Conservation (phyloP, 805 yeast genomes). For the Lipomyces japonicus region DNA sequence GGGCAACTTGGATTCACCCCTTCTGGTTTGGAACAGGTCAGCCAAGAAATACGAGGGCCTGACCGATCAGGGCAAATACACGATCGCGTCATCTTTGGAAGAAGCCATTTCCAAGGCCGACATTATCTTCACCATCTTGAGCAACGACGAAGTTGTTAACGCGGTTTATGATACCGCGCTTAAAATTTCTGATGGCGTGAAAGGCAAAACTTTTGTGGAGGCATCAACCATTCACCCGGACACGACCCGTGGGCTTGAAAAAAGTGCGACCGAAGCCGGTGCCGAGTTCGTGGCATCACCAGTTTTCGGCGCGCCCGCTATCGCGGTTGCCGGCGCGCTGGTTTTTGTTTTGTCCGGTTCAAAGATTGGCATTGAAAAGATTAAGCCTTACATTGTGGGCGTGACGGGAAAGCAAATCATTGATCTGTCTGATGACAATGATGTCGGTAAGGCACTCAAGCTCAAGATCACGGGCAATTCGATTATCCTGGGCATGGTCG, state of each 20-base stretch:
- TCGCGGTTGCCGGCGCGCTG: slow-evolving; percentile 32
- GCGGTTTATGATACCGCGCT: slow-evolving; percentile 20
- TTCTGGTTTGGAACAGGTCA: slow-evolving; percentile 28
- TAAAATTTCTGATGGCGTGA: slow-evolving; percentile 17
- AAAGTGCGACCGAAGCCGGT: slow-evolving; percentile 22
- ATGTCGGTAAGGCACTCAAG: slow-evolving; percentile 30
- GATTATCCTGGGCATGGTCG: slow-evolving; percentile 33
- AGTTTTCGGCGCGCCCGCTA: slow-evolving; percentile 35
- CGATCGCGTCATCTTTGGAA: slow-evolving; percentile 14
- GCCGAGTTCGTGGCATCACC: slow-evolving; percentile 32
- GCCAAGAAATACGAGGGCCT: slow-evolving; percentile 13
- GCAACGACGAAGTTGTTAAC: slow-evolving; percentile 25
- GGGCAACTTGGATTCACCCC: slow-evolving; percentile 22
- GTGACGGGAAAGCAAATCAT: slow-evolving; percentile 33
- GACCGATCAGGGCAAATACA: slow-evolving; percentile 13
- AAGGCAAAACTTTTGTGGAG: slow-evolving; percentile 32
- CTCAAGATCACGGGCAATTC: slow-evolving; percentile 35
- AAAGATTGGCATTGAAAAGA: slow-evolving; percentile 25
- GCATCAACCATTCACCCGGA: slow-evolving; percentile 34
- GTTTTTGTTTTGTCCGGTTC: slow-evolving; percentile 33
- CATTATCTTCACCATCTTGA: slow-evolving; percentile 27
- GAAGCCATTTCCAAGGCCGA: slow-evolving; percentile 27
- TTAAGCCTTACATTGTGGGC: slow-evolving; percentile 29
- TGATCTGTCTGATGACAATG: slow-evolving; percentile 30
- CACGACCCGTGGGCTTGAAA: slow-evolving; percentile 26